Evolutionary conservation across 2,329 filamentous ascomycete species (phyloP).

Genomic region (Pseudocercospora vitis): DNA sequence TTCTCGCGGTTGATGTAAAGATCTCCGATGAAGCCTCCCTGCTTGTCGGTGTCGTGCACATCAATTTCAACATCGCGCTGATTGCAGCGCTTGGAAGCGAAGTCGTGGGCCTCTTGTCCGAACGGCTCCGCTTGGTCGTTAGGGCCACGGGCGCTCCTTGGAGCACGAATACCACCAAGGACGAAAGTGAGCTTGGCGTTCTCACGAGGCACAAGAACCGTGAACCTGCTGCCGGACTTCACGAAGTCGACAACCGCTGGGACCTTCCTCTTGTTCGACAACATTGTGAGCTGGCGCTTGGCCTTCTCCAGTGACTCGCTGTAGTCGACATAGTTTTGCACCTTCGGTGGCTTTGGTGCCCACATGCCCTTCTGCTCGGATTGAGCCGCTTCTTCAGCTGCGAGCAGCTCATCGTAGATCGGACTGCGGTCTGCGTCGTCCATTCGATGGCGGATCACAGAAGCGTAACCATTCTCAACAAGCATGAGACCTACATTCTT

Average conservation of each 20-base stretch:
- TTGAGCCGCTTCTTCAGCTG: slow-evolving; percentile 77
- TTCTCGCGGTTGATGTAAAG: slow-evolving; percentile 93
- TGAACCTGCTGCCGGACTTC: slow-evolving; percentile 95
- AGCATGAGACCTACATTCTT: slow-evolving; percentile 83
- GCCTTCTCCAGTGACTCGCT: slow-evolving; percentile 93
- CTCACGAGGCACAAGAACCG: slow-evolving; percentile 85
- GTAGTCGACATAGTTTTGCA: slow-evolving; percentile 81
- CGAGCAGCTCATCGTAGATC: slow-evolving; percentile 86
- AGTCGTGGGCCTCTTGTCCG: slow-evolving; percentile 89
- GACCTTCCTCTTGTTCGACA: slow-evolving; percentile 88
- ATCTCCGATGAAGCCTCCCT: slow-evolving; percentile 94
- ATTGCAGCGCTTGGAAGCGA: slow-evolving; percentile 82
- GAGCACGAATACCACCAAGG: slow-evolving; percentile 86
- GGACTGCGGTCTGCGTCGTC: slow-evolving; percentile 92
- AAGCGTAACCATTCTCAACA: slow-evolving; percentile 90
- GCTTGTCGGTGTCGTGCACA: slow-evolving; percentile 91
- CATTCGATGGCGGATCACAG: slow-evolving; percentile 90
- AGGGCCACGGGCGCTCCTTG: slow-evolving; percentile 77
- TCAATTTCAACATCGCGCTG: slow-evolving; percentile 97
- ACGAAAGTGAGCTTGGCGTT: slow-evolving; percentile 94
- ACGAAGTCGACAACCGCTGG: slow-evolving; percentile 95
- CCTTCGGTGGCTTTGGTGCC: slow-evolving; percentile 82
- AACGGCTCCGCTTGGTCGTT: slow-evolving; percentile 87
- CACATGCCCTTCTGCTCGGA: slow-evolving; percentile 91
- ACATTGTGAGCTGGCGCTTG: slow-evolving; percentile 83